Evolutionary conservation across 495 filamentous ascomycete species (phyloP).

Genomic region (Penicillium tannophilum): DNA sequence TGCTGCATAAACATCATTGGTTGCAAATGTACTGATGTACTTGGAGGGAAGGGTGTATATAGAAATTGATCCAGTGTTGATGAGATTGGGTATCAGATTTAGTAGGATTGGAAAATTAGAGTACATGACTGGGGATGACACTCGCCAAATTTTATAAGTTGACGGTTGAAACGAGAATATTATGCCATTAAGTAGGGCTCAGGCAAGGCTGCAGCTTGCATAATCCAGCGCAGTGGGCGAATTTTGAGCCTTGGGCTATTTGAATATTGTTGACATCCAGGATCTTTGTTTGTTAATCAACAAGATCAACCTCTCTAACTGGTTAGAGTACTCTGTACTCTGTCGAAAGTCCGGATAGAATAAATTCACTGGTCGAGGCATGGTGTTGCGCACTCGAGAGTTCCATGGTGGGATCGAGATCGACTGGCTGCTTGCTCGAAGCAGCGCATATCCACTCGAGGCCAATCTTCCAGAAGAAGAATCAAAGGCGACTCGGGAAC

Average conservation of each 20-base stretch:
- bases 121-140: background rate
- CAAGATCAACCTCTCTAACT: background rate
- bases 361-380: background rate
- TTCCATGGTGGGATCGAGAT: slow-evolving; percentile 12
- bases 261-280: background rate
- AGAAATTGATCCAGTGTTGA: background rate
- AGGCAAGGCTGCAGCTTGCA: background rate
- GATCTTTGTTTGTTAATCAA: background rate
- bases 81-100: background rate
- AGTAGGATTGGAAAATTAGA: background rate
- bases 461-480: background rate
- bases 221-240: background rate
- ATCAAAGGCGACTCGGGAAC: background rate
- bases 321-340: background rate
- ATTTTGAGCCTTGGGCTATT: background rate
- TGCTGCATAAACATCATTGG: too few species aligned
- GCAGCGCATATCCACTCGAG: background rate
- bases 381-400: background rate
- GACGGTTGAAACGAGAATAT: background rate
- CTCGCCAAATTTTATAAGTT: background rate
- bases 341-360: background rate
- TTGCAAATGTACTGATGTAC: background rate
- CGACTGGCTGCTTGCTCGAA: slow-evolving; percentile 14
- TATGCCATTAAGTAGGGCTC: too few species aligned
- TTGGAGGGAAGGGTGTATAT: background rate